Evolutionary conservation across 768 basidiomycete genomes (phyloP), one percentile per base, ranked within the genome.

Genomic region (Kwoniella newhampshirensis): DNA sequence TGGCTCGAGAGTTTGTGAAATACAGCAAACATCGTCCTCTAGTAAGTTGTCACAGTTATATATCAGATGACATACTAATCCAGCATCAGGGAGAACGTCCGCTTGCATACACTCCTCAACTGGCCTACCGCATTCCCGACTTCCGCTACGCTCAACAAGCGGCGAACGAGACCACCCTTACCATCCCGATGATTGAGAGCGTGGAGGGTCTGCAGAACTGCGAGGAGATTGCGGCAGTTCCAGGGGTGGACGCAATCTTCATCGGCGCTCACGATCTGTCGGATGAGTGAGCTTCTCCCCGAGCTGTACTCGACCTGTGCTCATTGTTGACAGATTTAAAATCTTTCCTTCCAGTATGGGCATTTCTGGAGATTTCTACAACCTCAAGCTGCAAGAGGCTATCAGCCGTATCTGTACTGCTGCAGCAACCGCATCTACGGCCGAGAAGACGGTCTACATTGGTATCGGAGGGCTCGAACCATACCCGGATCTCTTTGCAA

Each of bases 401-500:
- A 28, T 62, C 1, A 46, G 41, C 32, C 48, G 51, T 13, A 62
- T 62, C 44, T 55, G 53, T 27, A 32, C 32, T 11, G 60, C 60
- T 23, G 55, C 55, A 20, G 20, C 28, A 37, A 40, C 21, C 2
- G 1, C 48, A 11, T n/a, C n/a, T n/a, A n/a, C n/a, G n/a, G n/a
- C n/a, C n/a, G n/a, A n/a, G n/a, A n/a, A n/a, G n/a, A 32, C 21
- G 6, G 42, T 47, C 48, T 57, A 37, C 32, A 46, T 62, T 2
- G 60, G 60, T 11, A 28, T 62, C 20, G 60, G 60, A 18, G 60
- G 60, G 11, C 28, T 62, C 23, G 60, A 62, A 11, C 49, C 49
- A 15, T 18, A 30, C 3, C 57, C 57, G 4, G 59, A 60, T 20
- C 32, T 60, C 15, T 28, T 60, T 36, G 2, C 26, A 17, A 60